phyloP scores from a whole-genome alignment of 2,329 filamentous ascomycete species.

The Penicillium brevicompactum region DNA sequence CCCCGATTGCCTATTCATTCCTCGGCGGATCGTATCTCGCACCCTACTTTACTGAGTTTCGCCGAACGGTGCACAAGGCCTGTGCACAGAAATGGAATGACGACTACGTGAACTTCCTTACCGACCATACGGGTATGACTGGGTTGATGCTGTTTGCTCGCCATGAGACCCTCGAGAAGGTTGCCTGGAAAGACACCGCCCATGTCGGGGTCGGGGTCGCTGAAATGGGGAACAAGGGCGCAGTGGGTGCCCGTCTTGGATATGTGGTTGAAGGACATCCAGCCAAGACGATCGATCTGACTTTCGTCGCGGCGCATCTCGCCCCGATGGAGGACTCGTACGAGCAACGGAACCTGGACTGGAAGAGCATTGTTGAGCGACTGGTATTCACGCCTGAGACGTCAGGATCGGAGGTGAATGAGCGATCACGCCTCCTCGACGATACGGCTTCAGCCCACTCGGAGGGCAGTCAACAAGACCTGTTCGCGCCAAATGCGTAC shows the following conservation, averaged over 20 bases:
- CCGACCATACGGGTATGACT: conserved; percentile 83
- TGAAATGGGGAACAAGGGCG: conserved; percentile 95
- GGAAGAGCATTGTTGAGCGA: conserved; percentile 78
- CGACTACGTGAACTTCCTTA: conserved; percentile 70
- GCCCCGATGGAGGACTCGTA: conserved; percentile 83
- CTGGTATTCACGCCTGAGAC: conserved; percentile 66
- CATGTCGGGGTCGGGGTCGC: conserved; percentile 81
- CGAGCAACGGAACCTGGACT: conserved; percentile 78
- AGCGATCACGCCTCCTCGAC: conserved; percentile 35
- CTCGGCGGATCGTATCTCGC: conserved; percentile 78
- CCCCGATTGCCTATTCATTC: conserved; percentile 81
- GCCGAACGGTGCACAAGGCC: conserved; percentile 71
- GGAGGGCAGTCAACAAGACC: conserved; percentile 37
- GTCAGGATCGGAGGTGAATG: conserved; percentile 23
- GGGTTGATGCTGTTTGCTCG: conserved; percentile 82
- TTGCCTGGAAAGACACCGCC: conserved; percentile 72
- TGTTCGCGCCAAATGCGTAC: conserved; percentile 75
- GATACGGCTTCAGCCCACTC: conserved; percentile 30
- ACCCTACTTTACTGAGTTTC: conserved; percentile 74
- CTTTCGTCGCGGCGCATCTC: conserved; percentile 85
- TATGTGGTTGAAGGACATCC: conserved; percentile 49
- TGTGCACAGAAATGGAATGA: conserved; percentile 50
- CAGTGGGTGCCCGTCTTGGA: conserved; percentile 74
- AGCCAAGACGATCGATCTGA: conserved; percentile 64
- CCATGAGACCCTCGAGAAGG: conserved; percentile 56